These are phyloP conservation scores for Moringa oleifera DNA, from an alignment of 345 rosid species.

Conservation along the genomic window DNA sequence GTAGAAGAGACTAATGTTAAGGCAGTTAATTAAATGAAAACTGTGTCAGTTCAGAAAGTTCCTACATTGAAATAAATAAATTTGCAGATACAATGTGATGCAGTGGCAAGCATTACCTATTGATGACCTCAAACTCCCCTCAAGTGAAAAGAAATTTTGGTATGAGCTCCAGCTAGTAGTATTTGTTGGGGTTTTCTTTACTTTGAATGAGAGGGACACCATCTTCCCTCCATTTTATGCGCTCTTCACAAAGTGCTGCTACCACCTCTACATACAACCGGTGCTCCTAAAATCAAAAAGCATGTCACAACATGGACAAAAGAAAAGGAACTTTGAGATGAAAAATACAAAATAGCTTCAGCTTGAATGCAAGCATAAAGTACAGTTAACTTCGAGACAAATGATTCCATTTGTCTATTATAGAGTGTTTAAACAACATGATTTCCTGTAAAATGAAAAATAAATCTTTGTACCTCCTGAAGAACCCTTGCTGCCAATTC, in stretches of 20 bases:
- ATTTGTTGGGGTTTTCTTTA: constrained; percentile 43
- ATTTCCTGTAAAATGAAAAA: background rate
- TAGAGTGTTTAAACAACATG: background rate
- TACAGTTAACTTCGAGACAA: background rate
- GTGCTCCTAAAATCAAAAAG: constrained; percentile 52
- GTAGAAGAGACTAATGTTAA: no score
- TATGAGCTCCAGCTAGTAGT: constrained; percentile 17
- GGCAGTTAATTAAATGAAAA: no score
- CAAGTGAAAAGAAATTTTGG: background rate
- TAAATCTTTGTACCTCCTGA: constrained; percentile 37
- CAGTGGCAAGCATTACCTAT: background rate
- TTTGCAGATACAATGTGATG: no score
- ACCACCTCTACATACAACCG: constrained; percentile 63
- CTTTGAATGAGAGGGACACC: constrained; percentile 72
- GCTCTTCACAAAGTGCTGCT: constrained; percentile 62
- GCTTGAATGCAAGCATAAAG: background rate
- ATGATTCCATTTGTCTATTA: background rate
- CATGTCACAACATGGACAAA: background rate
- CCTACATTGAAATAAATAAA: no score
- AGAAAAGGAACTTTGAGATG: background rate
- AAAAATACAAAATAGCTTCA: background rate
- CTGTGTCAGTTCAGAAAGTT: background rate
- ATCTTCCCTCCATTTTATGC: constrained; percentile 78
- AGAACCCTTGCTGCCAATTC: constrained; percentile 83
- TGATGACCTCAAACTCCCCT: background rate